Percentiles rank a stretch among this genome's conserved stretches.
phyloP scores from a whole-genome alignment of 306 rosid genomes.

The Coriaria nepalensis region DNA sequence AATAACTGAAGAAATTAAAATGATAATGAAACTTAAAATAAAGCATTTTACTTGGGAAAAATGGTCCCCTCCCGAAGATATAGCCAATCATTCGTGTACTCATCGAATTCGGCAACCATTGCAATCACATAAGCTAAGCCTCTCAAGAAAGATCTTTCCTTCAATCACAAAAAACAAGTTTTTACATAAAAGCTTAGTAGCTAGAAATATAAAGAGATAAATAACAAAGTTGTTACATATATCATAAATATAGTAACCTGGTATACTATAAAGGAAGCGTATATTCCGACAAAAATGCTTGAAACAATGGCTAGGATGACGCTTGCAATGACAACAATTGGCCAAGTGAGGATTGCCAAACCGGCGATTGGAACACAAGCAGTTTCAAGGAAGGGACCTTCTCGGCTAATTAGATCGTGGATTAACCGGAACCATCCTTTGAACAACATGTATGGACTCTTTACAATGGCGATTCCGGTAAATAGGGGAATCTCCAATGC shows the following conservation, averaged over 20 bases:
- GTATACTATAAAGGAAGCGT: conserved; percentile 57
- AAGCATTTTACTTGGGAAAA: conserved; percentile 50
- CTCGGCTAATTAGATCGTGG: conserved; percentile 66
- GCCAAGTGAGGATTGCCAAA: conserved; percentile 73
- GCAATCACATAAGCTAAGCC: conserved; percentile 66
- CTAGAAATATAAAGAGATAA: background rate
- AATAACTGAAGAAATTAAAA: conserved; percentile 13
- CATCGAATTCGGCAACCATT: conserved; percentile 89
- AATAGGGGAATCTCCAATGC: conserved; percentile 50
- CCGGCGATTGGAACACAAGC: conserved; percentile 89
- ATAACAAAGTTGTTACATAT: background rate
- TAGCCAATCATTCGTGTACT: conserved; percentile 82
- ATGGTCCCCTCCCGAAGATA: conserved; percentile 71
- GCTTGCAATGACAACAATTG: conserved; percentile 64
- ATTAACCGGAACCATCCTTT: conserved; percentile 65
- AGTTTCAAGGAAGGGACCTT: conserved; percentile 85
- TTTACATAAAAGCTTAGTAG: conserved; percentile 2
- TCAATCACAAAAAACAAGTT: conserved; percentile 18
- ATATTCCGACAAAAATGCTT: conserved; percentile 60
- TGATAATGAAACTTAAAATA: background rate
- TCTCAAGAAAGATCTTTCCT: conserved; percentile 75
- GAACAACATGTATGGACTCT: conserved; percentile 66
- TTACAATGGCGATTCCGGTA: conserved; percentile 52
- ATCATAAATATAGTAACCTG: conserved; percentile 39
- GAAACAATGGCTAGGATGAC: conserved; percentile 43